Evolutionary conservation across 352 stramenopile genomes (phyloP).

Genomic region (Globisporangium parvum): DNA sequence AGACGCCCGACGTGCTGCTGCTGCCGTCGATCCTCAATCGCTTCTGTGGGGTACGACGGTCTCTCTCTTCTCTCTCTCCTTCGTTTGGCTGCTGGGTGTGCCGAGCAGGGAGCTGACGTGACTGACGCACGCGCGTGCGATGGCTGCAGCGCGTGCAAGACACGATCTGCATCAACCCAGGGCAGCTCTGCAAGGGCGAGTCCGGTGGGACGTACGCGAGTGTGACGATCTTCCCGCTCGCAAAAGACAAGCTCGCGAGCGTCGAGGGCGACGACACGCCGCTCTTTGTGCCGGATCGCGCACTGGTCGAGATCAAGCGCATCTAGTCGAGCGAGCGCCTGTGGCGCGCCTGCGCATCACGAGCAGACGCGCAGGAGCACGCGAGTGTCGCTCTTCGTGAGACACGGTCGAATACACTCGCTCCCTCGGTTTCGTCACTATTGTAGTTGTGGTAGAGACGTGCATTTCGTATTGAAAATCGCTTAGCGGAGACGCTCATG

Average conservation of each 20-base stretch:
- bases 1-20: constrained; percentile 93
- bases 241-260: constrained; percentile 65
- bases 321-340: constrained; percentile 63
- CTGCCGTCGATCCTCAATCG: constrained; percentile 92
- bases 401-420: not conserved
- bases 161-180: constrained; percentile 94
- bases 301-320: constrained; percentile 89
- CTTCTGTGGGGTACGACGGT: constrained; percentile 70
- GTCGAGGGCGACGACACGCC: constrained; percentile 34
- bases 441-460: too few relatives aligned
- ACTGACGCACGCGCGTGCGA: not conserved
- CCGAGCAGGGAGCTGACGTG: not conserved
- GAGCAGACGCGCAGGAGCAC: not conserved
- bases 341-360: too few relatives aligned
- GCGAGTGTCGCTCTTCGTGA: not conserved
- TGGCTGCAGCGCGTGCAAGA: constrained; percentile 79
- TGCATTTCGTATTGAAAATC: too few relatives aligned
- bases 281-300: constrained; percentile 83
- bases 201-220: constrained; percentile 92
- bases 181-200: constrained; percentile 90
- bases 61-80: too few relatives aligned
- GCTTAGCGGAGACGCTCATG: too few relatives aligned
- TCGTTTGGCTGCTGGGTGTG: constrained; percentile 8
- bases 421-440: too few relatives aligned
- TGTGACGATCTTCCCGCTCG: constrained; percentile 89